Base-by-base conservation (phyloP, 176 grass and related monocot genomes). In the Cenchrus purpureus region DNA sequence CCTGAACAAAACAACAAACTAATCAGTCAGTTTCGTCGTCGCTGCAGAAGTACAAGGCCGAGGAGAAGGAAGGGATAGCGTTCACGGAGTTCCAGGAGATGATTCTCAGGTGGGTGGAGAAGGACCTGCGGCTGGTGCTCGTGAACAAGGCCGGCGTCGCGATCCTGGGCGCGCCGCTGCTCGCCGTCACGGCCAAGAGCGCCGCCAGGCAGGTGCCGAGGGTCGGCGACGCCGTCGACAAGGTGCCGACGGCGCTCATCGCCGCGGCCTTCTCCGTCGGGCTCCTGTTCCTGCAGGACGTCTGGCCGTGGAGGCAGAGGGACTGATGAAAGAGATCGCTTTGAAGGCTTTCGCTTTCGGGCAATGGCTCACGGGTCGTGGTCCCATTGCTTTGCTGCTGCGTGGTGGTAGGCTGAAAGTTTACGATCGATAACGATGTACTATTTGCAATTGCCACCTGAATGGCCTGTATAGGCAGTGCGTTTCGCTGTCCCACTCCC, bases 241-340 rank as follows among this genome's bases (percentile, higher is more conserved):
- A 87, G 88, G 90, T 94, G 71, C 92, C 95, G 16, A 83, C 92
- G 68, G 81, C 92, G 68, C 74, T 94, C 5, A 37, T 97, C 53
- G 84, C 87, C 84, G 15, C 82, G 44, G 20, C 91, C 74, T 92
- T 88, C 90, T 94, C 90, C 42, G 37, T 87, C 29, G 92, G 88
- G 15, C 73, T 97, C 12, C 20, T 97, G 16, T 63, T 97, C 68
- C 73, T 91, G 57, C 86, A 89, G 73, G 85, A 88, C 80, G 59
- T 76, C 44, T 31, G 88, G 17, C n/a, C 83, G 43, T 88, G 82
- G 10, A 65, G 50, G 56, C 61, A 65, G 66, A 82, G 63, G 42
- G 32, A 53, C 1, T 83, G 59, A 65, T 28, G 59, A 65, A 43
- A 0, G 2, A 9, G 10, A 57, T 60, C 57, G 16, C 56, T 59